These are phyloP conservation scores for Backusella psychrophila DNA, from an alignment of 192 early-diverging fungal species.

Conservation along the genomic window DNA sequence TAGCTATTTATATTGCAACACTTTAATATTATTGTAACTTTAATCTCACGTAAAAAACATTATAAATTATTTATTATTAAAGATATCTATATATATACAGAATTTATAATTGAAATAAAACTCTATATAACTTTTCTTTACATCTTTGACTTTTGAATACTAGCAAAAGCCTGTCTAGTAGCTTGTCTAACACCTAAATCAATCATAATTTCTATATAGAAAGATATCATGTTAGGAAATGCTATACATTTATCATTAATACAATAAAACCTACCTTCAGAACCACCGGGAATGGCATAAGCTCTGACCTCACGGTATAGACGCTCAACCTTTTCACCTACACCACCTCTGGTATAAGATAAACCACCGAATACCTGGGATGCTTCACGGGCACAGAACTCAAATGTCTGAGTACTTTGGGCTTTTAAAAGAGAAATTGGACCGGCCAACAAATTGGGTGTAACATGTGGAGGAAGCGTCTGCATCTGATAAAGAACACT, in stretches of 20 bases:
- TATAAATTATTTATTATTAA: not conserved
- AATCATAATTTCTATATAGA: conserved; percentile 65
- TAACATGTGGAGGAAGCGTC: conserved; percentile 58
- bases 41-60: not conserved
- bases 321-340: conserved; percentile 73
- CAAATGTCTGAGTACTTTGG: conserved; percentile 81
- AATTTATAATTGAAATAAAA: not conserved
- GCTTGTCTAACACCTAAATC: conserved; percentile 78
- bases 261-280: conserved; percentile 40
- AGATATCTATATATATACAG: too few species aligned
- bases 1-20: not conserved
- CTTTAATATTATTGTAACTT: not conserved
- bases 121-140: not conserved
- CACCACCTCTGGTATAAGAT: conserved; percentile 67
- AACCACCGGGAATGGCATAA: conserved; percentile 82
- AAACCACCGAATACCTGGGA: conserved; percentile 85
- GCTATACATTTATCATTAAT: not conserved
- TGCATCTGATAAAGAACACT: conserved; percentile 69
- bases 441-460: conserved; percentile 71
- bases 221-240: not conserved
- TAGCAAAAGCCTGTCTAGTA: conserved; percentile 44
- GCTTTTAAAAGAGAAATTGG: conserved; percentile 84
- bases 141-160: not conserved
- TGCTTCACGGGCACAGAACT: conserved; percentile 84
- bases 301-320: conserved; percentile 81